Base-by-base conservation (phyloP, 1,139 yeast genomes). In the Pichia kudriavzevii region DNA sequence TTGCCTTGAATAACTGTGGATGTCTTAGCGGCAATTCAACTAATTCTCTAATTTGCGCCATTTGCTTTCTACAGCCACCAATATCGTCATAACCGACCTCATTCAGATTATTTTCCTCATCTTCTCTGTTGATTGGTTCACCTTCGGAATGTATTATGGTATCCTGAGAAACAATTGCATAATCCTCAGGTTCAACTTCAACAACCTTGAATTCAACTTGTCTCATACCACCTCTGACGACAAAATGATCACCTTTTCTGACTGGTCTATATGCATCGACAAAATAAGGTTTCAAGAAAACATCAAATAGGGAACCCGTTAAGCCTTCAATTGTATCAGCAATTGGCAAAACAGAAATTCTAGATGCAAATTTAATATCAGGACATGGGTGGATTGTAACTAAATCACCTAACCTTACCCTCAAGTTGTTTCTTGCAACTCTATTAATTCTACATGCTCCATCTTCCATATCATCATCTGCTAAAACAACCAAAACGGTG, bases 181-280 rank as follows among this genome's bases (percentile, higher is more conserved):
- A 83, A 53, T 91, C 98, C 55, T 85, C 85, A 8, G 99, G 98
- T 58, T 93, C 99, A 39, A 91, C 94, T 48, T 91, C 99, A 31
- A 88, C 96, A 40, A 93, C 95, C 64, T 91, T 93, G 67, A 91
- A 91, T 63, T 91, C 98, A 30, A 91, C 98, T 61, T 88, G 97
- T 64, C 99, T 79, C 99, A 91, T 80, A 60, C 97, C 96, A 55
- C 98, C 99, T 59, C 98, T 77, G 22, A 87, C 97, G 28, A 93
- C 79, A 65, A 91, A 91, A 52, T 84, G 81, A 58, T 91, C 99
- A 47, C 97, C 97, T 60, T 88, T 91, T 63, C 97, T 79, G 32
- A 93, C 96, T 2, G 99, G 99, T 63, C 99, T 79, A 66, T 91
- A 91, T 39, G 98, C 97, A 65, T 91, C 99, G 38, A 91, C 96